phyloP scores from a whole-genome alignment of 371 early-diverging fungal genomes.

The Apophysomyces sp. region DNA sequence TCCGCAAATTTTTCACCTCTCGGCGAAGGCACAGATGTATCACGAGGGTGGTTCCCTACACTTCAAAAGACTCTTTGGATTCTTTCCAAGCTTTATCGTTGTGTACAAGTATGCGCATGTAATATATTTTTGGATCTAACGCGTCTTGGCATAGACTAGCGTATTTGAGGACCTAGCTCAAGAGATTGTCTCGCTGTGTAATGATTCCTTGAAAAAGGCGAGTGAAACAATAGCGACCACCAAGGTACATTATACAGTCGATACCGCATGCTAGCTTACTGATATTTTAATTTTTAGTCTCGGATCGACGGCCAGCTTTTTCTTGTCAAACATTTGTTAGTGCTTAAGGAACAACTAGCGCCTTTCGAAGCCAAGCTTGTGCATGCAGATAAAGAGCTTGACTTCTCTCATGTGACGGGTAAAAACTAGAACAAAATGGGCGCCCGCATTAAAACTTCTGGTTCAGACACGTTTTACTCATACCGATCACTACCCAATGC shows the following conservation, averaged over 20 bases:
- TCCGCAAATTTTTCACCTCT: constrained; percentile 39
- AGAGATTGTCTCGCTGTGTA: constrained; percentile 76
- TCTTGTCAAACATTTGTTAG: constrained; percentile 77
- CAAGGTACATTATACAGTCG: constrained; percentile 21
- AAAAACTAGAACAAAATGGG: neutral
- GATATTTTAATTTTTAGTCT: constrained; percentile 23
- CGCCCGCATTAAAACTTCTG: neutral
- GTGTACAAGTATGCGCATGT: constrained; percentile 58
- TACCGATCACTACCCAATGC: constrained; percentile 41
- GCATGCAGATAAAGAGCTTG: constrained; percentile 67
- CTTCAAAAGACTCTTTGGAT: constrained; percentile 79
- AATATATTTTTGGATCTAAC: neutral
- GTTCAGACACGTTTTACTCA: constrained; percentile 36
- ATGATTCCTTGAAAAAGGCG: constrained; percentile 55
- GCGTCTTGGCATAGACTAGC: constrained; percentile 39
- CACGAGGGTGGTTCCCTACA: constrained; percentile 79
- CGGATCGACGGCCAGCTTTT: constrained; percentile 76
- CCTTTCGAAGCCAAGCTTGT: constrained; percentile 76
- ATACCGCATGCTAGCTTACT: neutral
- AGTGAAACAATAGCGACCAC: constrained; percentile 37
- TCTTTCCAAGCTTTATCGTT: constrained; percentile 76
- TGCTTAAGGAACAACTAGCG: constrained; percentile 78
- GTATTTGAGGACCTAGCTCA: constrained; percentile 85
- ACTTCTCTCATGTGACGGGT: constrained; percentile 65
- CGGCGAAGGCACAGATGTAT: constrained; percentile 32